A percentile compares a stretch with the other conserved stretches of the same genome.
Conservation (phyloP, 495 filamentous ascomycete genomes). For the Hyaloscypha bicolor region DNA sequence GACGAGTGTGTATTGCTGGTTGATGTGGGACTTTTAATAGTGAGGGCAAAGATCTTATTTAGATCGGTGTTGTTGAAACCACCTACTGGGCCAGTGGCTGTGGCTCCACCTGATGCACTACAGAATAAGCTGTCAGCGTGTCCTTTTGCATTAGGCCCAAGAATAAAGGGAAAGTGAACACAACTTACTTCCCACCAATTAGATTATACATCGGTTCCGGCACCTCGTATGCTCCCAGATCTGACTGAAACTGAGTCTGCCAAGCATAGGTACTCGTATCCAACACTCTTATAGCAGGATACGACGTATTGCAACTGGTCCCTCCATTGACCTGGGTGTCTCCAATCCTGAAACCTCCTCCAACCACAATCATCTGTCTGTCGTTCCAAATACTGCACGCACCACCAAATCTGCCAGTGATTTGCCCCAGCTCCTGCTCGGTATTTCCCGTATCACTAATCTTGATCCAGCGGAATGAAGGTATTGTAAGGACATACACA, state of each 20-base stretch:
- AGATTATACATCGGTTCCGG: constrained; percentile 1
- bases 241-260: constrained; percentile 5
- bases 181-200: constrained; percentile 2
- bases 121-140: not conserved
- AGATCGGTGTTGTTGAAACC: not conserved
- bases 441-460: constrained; percentile 6
- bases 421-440: not conserved
- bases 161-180: not conserved
- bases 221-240: not conserved
- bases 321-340: not conserved
- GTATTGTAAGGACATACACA: constrained; percentile 15
- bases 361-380: constrained; percentile 8
- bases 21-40: not conserved
- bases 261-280: constrained; percentile 1
- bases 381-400: constrained; percentile 4
- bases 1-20: not conserved
- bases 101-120: not conserved
- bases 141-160: not conserved
- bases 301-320: constrained; percentile 1
- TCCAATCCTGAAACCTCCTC: constrained; percentile 6
- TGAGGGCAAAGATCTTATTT: not conserved
- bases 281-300: not conserved
- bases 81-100: not conserved
- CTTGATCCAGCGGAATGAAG: constrained; percentile 10
- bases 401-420: constrained; percentile 5